Evolutionary conservation across 208 protist species (phyloP).

Genomic region (Angomonas ambiguus): DNA sequence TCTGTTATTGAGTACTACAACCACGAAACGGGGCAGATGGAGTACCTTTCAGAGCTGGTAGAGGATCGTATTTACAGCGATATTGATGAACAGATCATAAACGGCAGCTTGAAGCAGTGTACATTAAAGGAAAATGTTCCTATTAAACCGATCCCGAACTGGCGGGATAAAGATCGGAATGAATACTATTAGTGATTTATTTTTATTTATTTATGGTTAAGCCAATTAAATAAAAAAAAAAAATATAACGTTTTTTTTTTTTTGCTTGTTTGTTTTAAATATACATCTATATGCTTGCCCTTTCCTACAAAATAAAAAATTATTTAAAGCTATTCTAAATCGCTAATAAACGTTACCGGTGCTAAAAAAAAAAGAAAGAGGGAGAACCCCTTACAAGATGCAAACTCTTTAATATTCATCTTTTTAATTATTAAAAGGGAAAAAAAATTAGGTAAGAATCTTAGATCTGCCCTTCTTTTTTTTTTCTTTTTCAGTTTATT

Average conservation of each 20-base stretch:
- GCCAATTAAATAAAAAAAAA: conserved; percentile 15
- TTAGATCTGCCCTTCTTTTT: no score
- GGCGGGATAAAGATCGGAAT: conserved; percentile 12
- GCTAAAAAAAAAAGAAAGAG: no score
- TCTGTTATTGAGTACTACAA: neutral
- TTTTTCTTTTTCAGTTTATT: no score
- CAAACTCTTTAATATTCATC: no score
- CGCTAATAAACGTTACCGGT: no score
- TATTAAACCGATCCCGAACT: conserved; percentile 17
- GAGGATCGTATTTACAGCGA: conserved; percentile 64
- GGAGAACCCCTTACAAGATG: no score
- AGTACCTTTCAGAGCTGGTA: conserved; percentile 26
- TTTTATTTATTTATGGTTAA: no score
- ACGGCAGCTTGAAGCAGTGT: conserved; percentile 26
- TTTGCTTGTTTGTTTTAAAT: conserved; percentile 1
- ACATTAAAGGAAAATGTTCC: conserved; percentile 32
- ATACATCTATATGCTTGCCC: neutral
- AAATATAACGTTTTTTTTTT: conserved; percentile 1
- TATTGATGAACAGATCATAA: conserved; percentile 54
- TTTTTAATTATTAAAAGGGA: no score
- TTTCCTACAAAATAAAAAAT: no score
- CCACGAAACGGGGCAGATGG: neutral
- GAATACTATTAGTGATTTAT: conserved; percentile 4
- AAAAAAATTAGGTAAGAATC: no score
- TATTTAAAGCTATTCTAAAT: no score